Base-by-base conservation (phyloP, 768 basidiomycete species). In the Phylloporus arenicola region DNA sequence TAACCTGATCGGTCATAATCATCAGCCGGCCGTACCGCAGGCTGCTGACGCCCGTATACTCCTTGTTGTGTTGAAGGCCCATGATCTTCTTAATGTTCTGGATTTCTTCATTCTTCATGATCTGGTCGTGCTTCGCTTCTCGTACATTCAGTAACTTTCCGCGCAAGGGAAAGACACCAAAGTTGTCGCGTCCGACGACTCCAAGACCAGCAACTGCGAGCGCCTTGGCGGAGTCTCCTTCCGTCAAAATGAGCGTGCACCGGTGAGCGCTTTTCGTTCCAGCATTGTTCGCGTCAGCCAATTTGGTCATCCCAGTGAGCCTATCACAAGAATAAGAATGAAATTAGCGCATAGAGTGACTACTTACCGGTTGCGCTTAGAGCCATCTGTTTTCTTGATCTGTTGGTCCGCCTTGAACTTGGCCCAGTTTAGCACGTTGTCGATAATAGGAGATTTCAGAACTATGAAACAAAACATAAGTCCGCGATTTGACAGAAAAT, bases 1-100 rank as follows among this genome's bases (percentile, higher is more conserved):
- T 43, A 47, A 92, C 93, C 81, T 97, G 95, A 85, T 99, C 96
- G 4, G 96, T 92, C 96, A 99, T 99, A 59, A 99, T 91, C 96
- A 99, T 99, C 43, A 99, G 66, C 45, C 85, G 83, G 1, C 96
- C 96, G 61, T 99, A 99, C 24, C 96, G 83, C 60, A 99, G 70
- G 56, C 78, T 84, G 31, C 64, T 65, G 14, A 80, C 71, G 45
- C 76, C 79, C 34, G 72, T 72, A 69, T 99, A 99, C 55, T 88
- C 85, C 69, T 93, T 93, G 64, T 88, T 90, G 64, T 96, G 92
- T 65, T 94, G 92, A 48, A 98, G 70, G 4, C 96, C 96, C 77
- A 99, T 82, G 61, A 98, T 98, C 74, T 96, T 91, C 80, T 94
- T 95, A 77, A 99, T 92, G 55, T 88, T 88, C 70, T 92, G 87